phyloP scores from a whole-genome alignment of 352 stramenopile species.

The Pythium biforme region DNA sequence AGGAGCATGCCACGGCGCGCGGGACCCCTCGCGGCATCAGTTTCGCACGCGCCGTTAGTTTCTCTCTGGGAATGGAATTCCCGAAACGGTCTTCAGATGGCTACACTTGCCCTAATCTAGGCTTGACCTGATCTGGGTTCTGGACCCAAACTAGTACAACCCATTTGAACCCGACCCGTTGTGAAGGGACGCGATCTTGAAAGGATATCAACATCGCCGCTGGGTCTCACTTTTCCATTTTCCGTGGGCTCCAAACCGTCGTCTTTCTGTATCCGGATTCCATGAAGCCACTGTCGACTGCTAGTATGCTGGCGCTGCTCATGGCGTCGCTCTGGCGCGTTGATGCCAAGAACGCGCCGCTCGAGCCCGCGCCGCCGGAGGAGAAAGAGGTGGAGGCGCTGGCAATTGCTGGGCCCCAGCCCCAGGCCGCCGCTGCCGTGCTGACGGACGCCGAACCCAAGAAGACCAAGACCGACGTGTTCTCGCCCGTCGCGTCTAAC shows the following conservation, averaged over 20 bases:
- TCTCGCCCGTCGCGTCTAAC: slow-evolving; percentile 18
- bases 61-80: no score
- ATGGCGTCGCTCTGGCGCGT: background rate
- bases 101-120: slow-evolving; percentile 5
- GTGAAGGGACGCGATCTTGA: slow-evolving; percentile 31
- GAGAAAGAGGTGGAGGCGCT: no score
- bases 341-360: slow-evolving; percentile 14
- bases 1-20: no score
- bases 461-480: slow-evolving; percentile 15
- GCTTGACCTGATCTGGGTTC: background rate
- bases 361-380: slow-evolving; percentile 1
- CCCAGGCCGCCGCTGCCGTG: background rate
- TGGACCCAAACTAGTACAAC: no score
- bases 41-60: background rate
- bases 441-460: background rate
- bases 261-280: background rate
- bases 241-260: slow-evolving; percentile 1
- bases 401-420: no score
- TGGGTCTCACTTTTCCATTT: slow-evolving; percentile 7
- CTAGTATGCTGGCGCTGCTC: background rate
- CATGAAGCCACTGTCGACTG: slow-evolving; percentile 11
- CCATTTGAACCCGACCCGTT: slow-evolving; percentile 21
- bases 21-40: background rate
- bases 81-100: background rate
- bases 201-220: slow-evolving; percentile 12